phyloP scores from a whole-genome alignment of 352 stramenopile species.

The Discostella stelligera region DNA sequence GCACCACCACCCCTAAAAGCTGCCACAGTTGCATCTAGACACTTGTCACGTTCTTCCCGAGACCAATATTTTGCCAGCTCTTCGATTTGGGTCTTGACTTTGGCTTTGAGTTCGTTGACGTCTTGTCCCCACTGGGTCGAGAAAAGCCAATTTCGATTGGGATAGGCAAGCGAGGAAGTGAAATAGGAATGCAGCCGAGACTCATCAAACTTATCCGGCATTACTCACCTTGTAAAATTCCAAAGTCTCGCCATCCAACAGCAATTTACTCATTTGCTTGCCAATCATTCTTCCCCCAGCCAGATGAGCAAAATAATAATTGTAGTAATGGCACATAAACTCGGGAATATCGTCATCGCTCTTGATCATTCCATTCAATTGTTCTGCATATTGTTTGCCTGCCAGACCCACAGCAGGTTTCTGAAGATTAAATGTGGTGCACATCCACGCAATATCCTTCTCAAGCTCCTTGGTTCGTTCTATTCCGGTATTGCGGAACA shows the following conservation, averaged over 20 bases:
- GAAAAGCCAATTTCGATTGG: background rate
- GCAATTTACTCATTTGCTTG: slow-evolving; percentile 76
- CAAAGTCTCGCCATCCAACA: slow-evolving; percentile 80
- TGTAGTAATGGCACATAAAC: slow-evolving; percentile 87
- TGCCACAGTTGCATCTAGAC: slow-evolving; percentile 59
- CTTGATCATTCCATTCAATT: slow-evolving; percentile 53
- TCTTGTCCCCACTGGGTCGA: slow-evolving; percentile 64
- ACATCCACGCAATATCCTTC: slow-evolving; percentile 73
- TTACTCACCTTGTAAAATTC: slow-evolving; percentile 83
- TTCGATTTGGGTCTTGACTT: slow-evolving; percentile 74
- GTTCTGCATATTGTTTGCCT: slow-evolving; percentile 53
- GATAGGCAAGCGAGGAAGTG: background rate
- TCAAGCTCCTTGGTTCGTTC: slow-evolving; percentile 63
- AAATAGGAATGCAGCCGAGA: background rate
- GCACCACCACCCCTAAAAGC: slow-evolving; percentile 64
- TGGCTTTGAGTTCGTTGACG: slow-evolving; percentile 71
- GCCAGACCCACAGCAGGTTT: slow-evolving; percentile 45
- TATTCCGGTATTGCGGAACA: slow-evolving; percentile 72
- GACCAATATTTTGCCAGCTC: slow-evolving; percentile 63
- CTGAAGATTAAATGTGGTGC: slow-evolving; percentile 53
- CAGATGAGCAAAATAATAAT: slow-evolving; percentile 86
- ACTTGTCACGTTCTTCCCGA: slow-evolving; percentile 64
- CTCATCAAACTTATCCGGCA: background rate
- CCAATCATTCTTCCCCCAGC: slow-evolving; percentile 84
- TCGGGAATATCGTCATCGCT: slow-evolving; percentile 63